These are phyloP conservation scores for Zymoseptoria passerinii DNA, from an alignment of 2,329 filamentous ascomycete genomes.

Conservation along the genomic window DNA sequence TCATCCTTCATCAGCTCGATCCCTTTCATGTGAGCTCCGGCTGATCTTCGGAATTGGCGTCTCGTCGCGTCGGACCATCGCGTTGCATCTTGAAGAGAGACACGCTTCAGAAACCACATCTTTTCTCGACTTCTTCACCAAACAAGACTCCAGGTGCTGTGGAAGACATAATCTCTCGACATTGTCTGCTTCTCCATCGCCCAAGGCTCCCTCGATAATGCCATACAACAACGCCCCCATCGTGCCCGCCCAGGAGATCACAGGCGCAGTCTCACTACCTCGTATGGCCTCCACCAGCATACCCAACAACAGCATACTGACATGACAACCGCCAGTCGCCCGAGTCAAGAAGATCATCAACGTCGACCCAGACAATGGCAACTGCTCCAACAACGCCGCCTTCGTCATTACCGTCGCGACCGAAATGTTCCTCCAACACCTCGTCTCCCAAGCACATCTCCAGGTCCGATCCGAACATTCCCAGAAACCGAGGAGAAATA, in stretches of 20 bases:
- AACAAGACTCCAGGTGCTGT: background rate
- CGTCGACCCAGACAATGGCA: conserved; percentile 73
- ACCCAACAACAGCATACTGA: conserved; percentile 10
- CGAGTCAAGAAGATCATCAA: conserved; percentile 93
- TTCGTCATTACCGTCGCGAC: conserved; percentile 91
- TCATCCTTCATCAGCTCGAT: background rate
- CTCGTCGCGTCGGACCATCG: too few relatives aligned
- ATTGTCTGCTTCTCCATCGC: too few relatives aligned
- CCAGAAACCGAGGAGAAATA: conserved; percentile 80
- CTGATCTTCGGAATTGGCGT: background rate
- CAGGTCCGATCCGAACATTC: conserved; percentile 70
- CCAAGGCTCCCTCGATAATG: conserved; percentile 47
- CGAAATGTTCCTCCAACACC: conserved; percentile 91
- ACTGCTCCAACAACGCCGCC: conserved; percentile 87
- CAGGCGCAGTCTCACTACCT: conserved; percentile 75
- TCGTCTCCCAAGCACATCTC: conserved; percentile 75
- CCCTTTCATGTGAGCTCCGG: background rate
- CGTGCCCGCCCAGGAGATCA: conserved; percentile 69
- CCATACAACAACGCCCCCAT: conserved; percentile 85
- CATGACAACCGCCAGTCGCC: conserved; percentile 55
- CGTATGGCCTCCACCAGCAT: conserved; percentile 47
- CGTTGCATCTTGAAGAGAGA: background rate
- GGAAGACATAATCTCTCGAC: background rate
- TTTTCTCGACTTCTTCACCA: background rate
- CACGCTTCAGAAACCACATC: background rate